A percentile compares a stretch with the other conserved stretches of the same genome.
Conservation (phyloP, 2,329 filamentous ascomycete genomes). For the Amauroascus niger region DNA sequence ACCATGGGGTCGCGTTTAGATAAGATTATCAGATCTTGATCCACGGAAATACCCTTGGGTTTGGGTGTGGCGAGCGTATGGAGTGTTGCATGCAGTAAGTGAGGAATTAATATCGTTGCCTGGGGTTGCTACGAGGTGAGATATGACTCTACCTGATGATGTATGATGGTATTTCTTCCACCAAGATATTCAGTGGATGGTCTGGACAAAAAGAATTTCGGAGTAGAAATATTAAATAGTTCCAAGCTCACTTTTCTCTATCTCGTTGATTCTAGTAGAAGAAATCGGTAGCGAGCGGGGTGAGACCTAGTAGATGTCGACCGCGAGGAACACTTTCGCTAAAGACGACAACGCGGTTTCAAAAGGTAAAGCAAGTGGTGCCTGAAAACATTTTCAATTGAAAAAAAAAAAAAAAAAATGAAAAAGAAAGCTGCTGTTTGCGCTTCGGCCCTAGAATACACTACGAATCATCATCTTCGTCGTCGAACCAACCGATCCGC, state of each 20-base stretch:
- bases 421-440: constrained; percentile 5
- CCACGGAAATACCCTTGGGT: too few species aligned
- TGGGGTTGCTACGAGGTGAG: too few species aligned
- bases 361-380: constrained; percentile 3
- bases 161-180: too few species aligned
- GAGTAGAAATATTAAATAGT: neutral
- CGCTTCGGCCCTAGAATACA: constrained; percentile 3
- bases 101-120: too few species aligned
- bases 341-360: neutral
- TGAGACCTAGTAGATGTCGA: constrained; percentile 6
- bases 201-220: too few species aligned
- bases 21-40: too few species aligned
- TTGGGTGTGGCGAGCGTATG: too few species aligned
- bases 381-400: neutral
- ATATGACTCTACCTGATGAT: too few species aligned
- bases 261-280: constrained; percentile 8
- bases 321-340: constrained; percentile 5
- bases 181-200: too few species aligned
- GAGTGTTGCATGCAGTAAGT: too few species aligned
- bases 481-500: constrained; percentile 65
- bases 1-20: too few species aligned
- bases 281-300: constrained; percentile 5
- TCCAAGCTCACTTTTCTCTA: constrained; percentile 10
- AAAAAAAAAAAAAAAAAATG: neutral
- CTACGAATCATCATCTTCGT: constrained; percentile 45